phyloP scores from a whole-genome alignment of 352 stramenopile genomes.

The Pythium pectinolyticum region DNA sequence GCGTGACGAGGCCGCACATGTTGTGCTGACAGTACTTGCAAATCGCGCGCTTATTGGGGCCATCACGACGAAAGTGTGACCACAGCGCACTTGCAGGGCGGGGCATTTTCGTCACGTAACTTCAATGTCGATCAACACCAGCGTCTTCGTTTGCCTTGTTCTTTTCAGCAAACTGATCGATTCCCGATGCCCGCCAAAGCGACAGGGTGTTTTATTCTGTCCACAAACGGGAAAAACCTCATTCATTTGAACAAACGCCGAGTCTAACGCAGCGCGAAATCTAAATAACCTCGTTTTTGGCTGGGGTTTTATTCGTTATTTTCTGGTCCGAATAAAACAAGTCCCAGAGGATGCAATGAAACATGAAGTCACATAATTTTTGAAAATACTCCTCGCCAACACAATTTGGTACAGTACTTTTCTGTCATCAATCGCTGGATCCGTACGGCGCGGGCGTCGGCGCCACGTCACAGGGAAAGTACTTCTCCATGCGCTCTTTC shows the following conservation, averaged over 20 bases:
- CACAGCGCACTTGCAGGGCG: conserved; percentile 57
- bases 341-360: too few species aligned
- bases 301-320: too few species aligned
- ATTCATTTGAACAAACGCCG: too few species aligned
- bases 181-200: background rate
- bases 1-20: conserved; percentile 65
- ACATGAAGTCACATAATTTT: too few species aligned
- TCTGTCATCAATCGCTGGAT: background rate
- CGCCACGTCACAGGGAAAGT: conserved; percentile 23
- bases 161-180: conserved; percentile 25
- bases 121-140: conserved; percentile 3
- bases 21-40: conserved; percentile 81
- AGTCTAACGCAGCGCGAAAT: too few species aligned
- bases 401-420: too few species aligned
- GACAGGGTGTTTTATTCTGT: conserved; percentile 24
- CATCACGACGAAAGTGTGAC: conserved; percentile 62
- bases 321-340: too few species aligned
- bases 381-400: too few species aligned
- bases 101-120: conserved; percentile 32
- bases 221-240: conserved; percentile 1
- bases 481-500: conserved; percentile 33
- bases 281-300: too few species aligned
- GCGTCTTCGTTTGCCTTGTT: conserved; percentile 18
- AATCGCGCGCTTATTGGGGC: conserved; percentile 56
- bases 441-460: background rate